Evolutionary conservation across 1,139 yeast genomes (phyloP).

Genomic region (Yamadazyma triangularis): DNA sequence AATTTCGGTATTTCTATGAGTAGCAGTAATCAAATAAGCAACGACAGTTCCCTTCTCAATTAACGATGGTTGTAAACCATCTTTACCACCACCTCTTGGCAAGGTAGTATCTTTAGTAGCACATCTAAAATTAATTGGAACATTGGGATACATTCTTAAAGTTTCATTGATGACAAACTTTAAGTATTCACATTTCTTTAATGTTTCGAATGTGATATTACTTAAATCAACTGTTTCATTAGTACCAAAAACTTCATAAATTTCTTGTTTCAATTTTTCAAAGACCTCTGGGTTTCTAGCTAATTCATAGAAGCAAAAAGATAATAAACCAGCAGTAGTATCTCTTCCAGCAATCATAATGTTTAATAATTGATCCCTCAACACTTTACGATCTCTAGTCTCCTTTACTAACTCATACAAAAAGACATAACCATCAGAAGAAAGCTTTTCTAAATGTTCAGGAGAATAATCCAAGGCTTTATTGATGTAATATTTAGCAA

Average conservation of each 20-base stretch:
- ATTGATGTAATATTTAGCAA: constrained; percentile 22
- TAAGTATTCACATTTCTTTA: constrained; percentile 40
- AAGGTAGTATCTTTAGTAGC: constrained; percentile 41
- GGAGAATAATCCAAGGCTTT: constrained; percentile 23
- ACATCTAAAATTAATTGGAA: constrained; percentile 46
- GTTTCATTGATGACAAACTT: constrained; percentile 45
- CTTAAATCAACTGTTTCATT: constrained; percentile 12
- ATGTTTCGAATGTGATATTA: constrained; percentile 41
- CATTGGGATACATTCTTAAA: constrained; percentile 52
- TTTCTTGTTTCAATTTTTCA: constrained; percentile 17
- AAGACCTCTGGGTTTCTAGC: constrained; percentile 18
- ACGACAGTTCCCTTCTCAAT: constrained; percentile 43
- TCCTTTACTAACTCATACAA: constrained; percentile 24
- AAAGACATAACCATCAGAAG: constrained; percentile 18
- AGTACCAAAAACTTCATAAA: constrained; percentile 16
- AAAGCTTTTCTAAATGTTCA: constrained; percentile 16
- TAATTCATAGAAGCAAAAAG: constrained; percentile 20
- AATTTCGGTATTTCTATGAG: constrained; percentile 39
- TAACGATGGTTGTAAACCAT: constrained; percentile 35
- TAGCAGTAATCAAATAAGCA: constrained; percentile 36
- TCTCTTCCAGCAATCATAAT: constrained; percentile 30
- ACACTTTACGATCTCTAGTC: constrained; percentile 19
- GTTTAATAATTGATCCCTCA: constrained; percentile 24
- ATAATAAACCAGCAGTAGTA: constrained; percentile 25
- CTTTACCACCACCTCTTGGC: constrained; percentile 49